Conservation (phyloP, 306 rosid species). For the Spatholobus suberectus region DNA sequence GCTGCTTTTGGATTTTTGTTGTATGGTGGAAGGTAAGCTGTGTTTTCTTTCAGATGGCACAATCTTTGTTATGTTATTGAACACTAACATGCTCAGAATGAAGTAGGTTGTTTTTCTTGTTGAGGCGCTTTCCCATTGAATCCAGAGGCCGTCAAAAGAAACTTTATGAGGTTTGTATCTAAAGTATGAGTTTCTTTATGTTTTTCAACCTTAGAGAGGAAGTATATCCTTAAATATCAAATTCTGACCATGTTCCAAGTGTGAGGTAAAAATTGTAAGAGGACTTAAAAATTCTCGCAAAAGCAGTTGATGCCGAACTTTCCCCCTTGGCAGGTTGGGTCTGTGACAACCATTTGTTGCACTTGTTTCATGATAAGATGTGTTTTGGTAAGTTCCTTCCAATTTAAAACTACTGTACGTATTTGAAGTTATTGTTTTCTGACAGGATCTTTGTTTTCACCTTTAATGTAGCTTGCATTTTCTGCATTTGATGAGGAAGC, state of each 20-base stretch:
- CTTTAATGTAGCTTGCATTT: slow-evolving; percentile 58
- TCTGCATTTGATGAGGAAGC: slow-evolving; percentile 59
- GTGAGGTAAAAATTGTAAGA: background rate
- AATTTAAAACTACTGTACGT: background rate
- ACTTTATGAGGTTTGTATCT: slow-evolving; percentile 70
- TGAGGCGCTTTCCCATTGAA: slow-evolving; percentile 81
- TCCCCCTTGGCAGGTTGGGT: slow-evolving; percentile 67
- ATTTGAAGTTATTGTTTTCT: slow-evolving; percentile 15
- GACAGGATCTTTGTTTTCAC: slow-evolving; percentile 34
- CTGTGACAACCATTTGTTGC: slow-evolving; percentile 74
- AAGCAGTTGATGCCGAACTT: slow-evolving; percentile 32
- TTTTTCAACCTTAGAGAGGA: slow-evolving; percentile 15
- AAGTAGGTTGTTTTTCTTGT: slow-evolving; percentile 70
- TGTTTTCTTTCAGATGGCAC: background rate
- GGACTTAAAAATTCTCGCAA: background rate
- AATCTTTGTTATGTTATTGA: background rate
- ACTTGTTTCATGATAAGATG: slow-evolving; percentile 82
- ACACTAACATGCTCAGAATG: slow-evolving; percentile 18
- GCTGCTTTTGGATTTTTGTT: slow-evolving; percentile 77
- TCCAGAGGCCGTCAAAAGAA: slow-evolving; percentile 84
- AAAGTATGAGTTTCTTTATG: background rate
- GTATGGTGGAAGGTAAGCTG: slow-evolving; percentile 84
- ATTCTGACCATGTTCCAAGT: background rate
- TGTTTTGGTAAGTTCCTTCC: slow-evolving; percentile 62
- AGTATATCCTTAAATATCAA: slow-evolving; percentile 6